A percentile compares a stretch with the other conserved stretches of the same genome.
Evolutionary conservation across 805 yeast genomes (phyloP).

Genomic region (Scheffersomyces spartinae): DNA sequence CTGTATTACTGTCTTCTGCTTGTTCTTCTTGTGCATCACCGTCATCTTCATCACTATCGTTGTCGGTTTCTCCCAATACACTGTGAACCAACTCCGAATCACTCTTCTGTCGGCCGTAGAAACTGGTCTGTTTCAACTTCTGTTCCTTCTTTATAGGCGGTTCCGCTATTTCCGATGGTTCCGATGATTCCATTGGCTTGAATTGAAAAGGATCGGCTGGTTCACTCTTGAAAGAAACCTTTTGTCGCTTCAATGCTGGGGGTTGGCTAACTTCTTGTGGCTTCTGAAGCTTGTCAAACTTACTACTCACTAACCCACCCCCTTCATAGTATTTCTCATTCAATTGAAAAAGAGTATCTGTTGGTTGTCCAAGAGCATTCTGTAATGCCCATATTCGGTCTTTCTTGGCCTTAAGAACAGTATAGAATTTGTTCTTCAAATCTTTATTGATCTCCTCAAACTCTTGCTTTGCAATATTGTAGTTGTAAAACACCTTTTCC

Average conservation of each 20-base stretch:
- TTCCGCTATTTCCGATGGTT: too few relatives aligned
- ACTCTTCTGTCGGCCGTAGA: conserved; percentile 1
- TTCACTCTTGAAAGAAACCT: too few relatives aligned
- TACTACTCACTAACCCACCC: too few relatives aligned
- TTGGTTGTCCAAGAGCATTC: too few relatives aligned
- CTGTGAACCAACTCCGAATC: conserved; percentile 2
- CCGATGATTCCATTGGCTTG: too few relatives aligned
- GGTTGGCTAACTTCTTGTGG: too few relatives aligned
- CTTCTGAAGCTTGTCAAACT: too few relatives aligned
- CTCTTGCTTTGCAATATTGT: conserved; percentile 2
- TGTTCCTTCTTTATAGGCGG: too few relatives aligned
- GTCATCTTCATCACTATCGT: conserved; percentile 2
- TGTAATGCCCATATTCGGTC: conserved; percentile 17
- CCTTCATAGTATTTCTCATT: too few relatives aligned
- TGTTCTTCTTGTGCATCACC: conserved; percentile 3
- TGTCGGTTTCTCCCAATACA: conserved; percentile 1
- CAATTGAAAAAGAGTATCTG: too few relatives aligned
- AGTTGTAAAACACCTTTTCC: conserved; percentile 6
- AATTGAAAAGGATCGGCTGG: too few relatives aligned
- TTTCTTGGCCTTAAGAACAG: conserved; percentile 16
- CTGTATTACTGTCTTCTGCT: conserved; percentile 2
- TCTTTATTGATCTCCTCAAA: conserved; percentile 10
- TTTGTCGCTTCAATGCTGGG: too few relatives aligned
- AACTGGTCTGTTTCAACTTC: not conserved
- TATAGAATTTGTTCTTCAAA: conserved; percentile 14